Conservation (phyloP, 2,329 filamentous ascomycete genomes). For the Microsporum canis region DNA sequence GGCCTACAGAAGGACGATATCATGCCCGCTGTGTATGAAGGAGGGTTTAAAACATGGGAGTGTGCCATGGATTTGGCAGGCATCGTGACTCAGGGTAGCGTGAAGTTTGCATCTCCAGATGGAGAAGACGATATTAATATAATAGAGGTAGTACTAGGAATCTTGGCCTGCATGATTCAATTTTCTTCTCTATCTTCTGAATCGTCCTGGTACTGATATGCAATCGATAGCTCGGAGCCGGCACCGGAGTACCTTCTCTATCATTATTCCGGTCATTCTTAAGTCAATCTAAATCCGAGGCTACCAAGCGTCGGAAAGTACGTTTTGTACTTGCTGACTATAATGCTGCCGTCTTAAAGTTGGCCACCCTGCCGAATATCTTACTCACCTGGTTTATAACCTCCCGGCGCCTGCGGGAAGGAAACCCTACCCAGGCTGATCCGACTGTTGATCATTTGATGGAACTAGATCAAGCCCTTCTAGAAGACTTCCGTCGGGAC, state of each 20-base stretch:
- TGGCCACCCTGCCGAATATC: conserved; percentile 51
- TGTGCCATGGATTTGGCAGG: conserved; percentile 49
- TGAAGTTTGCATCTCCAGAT: conserved; percentile 1
- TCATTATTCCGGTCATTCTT: conserved; percentile 40
- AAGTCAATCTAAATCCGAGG: neutral
- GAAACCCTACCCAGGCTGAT: conserved; percentile 5
- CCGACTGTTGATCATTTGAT: conserved; percentile 23
- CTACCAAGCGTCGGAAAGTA: conserved; percentile 18
- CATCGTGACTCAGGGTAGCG: conserved; percentile 19
- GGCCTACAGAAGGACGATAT: conserved; percentile 47
- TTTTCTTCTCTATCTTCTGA: too few relatives aligned
- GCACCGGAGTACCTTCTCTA: conserved; percentile 49
- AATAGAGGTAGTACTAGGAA: conserved; percentile 22
- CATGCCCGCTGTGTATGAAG: conserved; percentile 51
- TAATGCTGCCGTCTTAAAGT: conserved; percentile 48
- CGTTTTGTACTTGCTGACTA: conserved; percentile 52
- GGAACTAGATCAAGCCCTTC: conserved; percentile 40
- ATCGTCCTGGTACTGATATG: neutral
- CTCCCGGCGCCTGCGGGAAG: neutral
- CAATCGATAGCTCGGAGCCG: conserved; percentile 44
- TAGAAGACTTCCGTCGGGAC: conserved; percentile 36
- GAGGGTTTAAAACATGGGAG: conserved; percentile 60
- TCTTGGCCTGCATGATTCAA: neutral
- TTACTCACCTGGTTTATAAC: conserved; percentile 41
- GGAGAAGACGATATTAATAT: conserved; percentile 31